Conservation (phyloP, 495 filamentous ascomycete genomes). For the Trichoderma gamsii region DNA sequence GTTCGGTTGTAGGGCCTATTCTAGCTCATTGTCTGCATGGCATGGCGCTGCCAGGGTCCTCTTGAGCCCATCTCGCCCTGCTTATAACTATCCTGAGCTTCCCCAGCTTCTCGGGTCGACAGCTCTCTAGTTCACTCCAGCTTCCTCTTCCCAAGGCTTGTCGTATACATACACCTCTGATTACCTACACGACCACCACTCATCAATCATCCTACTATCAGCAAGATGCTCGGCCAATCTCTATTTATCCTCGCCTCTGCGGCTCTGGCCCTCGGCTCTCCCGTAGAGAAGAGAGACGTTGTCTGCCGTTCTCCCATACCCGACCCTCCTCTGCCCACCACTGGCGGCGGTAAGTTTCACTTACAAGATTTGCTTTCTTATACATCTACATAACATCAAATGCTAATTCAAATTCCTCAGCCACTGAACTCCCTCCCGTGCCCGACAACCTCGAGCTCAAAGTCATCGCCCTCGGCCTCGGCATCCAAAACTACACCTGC, state of each 20-base stretch:
- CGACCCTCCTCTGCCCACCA: constrained; percentile 12
- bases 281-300: not conserved
- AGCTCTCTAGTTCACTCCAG: not conserved
- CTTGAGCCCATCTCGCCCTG: not conserved
- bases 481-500: constrained; percentile 77
- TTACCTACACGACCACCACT: not conserved
- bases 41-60: not conserved
- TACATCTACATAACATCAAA: not conserved
- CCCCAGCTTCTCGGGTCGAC: not conserved
- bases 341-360: constrained; percentile 16
- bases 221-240: constrained; percentile 15
- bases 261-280: constrained; percentile 9
- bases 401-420: constrained; percentile 22
- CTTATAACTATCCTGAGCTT: not conserved
- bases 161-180: not conserved
- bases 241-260: constrained; percentile 8
- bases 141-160: not conserved
- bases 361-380: no score
- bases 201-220: not conserved
- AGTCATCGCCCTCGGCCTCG: constrained; percentile 61
- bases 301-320: not conserved
- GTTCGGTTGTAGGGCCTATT: not conserved
- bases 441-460: constrained; percentile 44
- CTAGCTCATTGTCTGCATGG: not conserved
- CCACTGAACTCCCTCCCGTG: constrained; percentile 41